A percentile compares a stretch with the other conserved stretches of the same genome.
Conservation (phyloP, 2,329 filamentous ascomycete species). For the Ophiobolus disseminans region DNA sequence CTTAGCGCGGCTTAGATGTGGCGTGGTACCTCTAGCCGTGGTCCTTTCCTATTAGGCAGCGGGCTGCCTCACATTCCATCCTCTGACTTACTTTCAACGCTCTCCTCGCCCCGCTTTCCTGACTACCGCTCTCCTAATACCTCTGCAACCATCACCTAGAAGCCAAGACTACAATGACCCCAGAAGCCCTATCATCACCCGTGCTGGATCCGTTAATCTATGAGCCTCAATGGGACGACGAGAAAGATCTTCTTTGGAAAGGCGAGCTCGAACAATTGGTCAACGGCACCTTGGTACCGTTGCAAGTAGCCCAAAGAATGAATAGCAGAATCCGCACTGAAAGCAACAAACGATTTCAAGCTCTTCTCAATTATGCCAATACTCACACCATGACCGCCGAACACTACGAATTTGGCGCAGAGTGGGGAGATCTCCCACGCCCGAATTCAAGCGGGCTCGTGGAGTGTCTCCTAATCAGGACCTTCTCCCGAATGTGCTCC, state of each 20-base stretch:
- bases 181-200: background rate
- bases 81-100: too few species aligned
- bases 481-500: background rate
- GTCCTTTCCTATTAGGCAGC: too few species aligned
- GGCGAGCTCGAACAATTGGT: background rate
- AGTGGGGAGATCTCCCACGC: background rate
- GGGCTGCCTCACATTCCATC: too few species aligned
- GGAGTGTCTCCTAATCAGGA: background rate
- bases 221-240: slow-evolving; percentile 3
- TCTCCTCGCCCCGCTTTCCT: too few species aligned
- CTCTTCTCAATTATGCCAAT: background rate
- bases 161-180: background rate
- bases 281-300: background rate
- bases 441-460: background rate
- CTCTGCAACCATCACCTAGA: too few species aligned
- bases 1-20: too few species aligned
- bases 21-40: too few species aligned
- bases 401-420: background rate
- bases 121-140: too few species aligned
- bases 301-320: slow-evolving; percentile 2
- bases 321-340: slow-evolving; percentile 2
- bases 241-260: slow-evolving; percentile 3
- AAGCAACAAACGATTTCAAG: background rate
- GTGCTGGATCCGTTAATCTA: background rate
- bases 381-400: background rate